Conservation (phyloP, 1,139 yeast genomes). For the Taphrina communis region DNA sequence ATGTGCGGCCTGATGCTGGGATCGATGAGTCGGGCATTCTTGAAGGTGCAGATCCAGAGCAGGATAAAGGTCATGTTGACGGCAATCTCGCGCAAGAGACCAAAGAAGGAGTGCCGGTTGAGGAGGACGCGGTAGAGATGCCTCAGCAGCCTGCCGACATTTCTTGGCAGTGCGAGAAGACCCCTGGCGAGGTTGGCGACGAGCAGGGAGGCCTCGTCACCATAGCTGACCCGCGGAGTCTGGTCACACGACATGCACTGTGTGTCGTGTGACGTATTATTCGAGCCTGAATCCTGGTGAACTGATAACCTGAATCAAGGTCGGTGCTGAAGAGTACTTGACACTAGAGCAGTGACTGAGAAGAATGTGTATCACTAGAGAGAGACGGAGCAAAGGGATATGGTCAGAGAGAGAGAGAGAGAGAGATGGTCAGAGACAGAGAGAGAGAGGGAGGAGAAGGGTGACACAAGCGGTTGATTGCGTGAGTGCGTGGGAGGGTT, state of each 20-base stretch:
- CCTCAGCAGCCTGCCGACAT: neutral
- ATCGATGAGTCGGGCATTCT: constrained; percentile 67
- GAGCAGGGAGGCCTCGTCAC: neutral
- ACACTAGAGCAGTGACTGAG: neutral
- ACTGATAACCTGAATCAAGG: no score
- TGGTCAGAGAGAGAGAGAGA: neutral
- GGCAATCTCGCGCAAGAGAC: constrained; percentile 48
- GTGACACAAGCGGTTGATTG: neutral
- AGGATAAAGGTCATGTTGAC: constrained; percentile 62
- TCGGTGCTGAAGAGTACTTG: no score
- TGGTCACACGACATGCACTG: constrained; percentile 8
- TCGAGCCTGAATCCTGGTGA: no score
- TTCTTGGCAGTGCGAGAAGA: constrained; percentile 6
- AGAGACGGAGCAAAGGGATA: neutral
- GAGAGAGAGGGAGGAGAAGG: neutral
- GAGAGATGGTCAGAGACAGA: neutral
- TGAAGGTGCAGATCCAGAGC: constrained; percentile 65
- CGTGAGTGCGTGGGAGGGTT: no score
- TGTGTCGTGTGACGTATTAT: neutral
- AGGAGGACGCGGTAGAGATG: constrained; percentile 30
- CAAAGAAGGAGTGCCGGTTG: constrained; percentile 28
- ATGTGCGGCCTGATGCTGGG: constrained; percentile 62
- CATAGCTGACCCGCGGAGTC: neutral
- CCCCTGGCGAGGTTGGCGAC: neutral
- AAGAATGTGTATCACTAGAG: neutral